phyloP scores from a whole-genome alignment of 164 flowering plant species.

The Brasenia schreberi region DNA sequence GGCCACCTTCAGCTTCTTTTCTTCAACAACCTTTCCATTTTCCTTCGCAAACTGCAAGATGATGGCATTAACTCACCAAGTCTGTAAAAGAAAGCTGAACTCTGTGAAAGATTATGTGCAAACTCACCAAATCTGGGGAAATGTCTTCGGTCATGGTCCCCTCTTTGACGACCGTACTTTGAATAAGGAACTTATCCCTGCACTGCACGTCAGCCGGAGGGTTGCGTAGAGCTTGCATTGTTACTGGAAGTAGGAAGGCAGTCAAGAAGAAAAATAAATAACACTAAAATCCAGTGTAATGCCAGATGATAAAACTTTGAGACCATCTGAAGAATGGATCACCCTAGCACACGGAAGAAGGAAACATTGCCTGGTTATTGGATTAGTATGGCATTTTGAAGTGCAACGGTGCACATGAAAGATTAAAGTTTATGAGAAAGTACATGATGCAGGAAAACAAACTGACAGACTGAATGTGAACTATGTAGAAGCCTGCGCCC shows the following conservation, averaged over 20 bases:
- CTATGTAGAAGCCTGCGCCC: not conserved
- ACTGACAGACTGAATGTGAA: not conserved
- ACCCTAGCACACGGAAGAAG: too few species aligned
- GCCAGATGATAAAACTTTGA: too few species aligned
- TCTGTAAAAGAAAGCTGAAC: not conserved
- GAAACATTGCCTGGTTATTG: too few species aligned
- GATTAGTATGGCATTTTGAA: too few species aligned
- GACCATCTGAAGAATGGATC: too few species aligned
- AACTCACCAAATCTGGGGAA: conserved; percentile 51
- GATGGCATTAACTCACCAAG: conserved; percentile 1
- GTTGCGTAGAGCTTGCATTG: conserved; percentile 87
- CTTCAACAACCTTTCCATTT: conserved; percentile 46
- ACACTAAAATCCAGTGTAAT: not conserved
- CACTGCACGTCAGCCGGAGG: conserved; percentile 73
- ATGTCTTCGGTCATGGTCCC: conserved; percentile 45
- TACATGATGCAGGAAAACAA: not conserved
- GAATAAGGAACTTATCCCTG: conserved; percentile 85
- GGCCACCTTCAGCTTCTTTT: conserved; percentile 61
- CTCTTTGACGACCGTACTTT: conserved; percentile 39
- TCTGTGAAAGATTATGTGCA: not conserved
- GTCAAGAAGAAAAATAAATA: not conserved
- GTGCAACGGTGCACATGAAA: too few species aligned
- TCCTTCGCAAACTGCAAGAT: conserved; percentile 62
- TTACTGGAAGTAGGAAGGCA: conserved; percentile 25
- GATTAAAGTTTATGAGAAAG: not conserved